Evolutionary conservation across 441 rosid species (phyloP), one percentile per base, ranked within the genome.

Genomic region (Manihot esculenta): DNA sequence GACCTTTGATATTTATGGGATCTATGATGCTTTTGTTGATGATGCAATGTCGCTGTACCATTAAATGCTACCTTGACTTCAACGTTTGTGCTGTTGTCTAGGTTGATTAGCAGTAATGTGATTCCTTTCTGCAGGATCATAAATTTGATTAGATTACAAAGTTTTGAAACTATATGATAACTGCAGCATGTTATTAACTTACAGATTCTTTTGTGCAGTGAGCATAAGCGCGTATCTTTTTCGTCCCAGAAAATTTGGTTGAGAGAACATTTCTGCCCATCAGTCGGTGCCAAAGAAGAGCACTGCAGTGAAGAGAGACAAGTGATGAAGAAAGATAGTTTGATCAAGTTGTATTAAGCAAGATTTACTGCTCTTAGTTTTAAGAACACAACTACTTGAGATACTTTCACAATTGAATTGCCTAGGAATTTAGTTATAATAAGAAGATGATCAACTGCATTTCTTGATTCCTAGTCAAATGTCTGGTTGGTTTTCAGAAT

Each of bases 191-290:
- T 18, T 48, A 58, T 42, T 64, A 38, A 78, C 92, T 76, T 79
- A 91, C 93, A 0, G 96, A 88, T 73, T 83, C 82, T 82, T 89
- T 91, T 65, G 96, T 86, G 67, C 97, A 93, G 67, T 95, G 97
- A 38, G 94, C 76, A 71, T 95, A 93, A 1, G 94, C 72, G 5
- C 95, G 87, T 33, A 89, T 82, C 67, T 83, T 91, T 38, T 86
- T 88, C 4, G 80, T 82, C 72, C 93, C 96, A 0, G 87, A 80
- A 78, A 89, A 91, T 79, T 63, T 87, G 24, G 98, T 83, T 20
- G 76, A 79, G 21, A 93, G 77, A 77, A 83, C 92, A 38, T 84
- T 80, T 78, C 83, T 85, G 77, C 98, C 97, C 98, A 95, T 91
- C 63, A 92, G 75, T 68, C 69, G 81, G 72, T 87, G 89, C 98